These are phyloP conservation scores for Diplotaxis tenuifolia DNA, from an alignment of 345 rosid species.

Conservation along the genomic window DNA sequence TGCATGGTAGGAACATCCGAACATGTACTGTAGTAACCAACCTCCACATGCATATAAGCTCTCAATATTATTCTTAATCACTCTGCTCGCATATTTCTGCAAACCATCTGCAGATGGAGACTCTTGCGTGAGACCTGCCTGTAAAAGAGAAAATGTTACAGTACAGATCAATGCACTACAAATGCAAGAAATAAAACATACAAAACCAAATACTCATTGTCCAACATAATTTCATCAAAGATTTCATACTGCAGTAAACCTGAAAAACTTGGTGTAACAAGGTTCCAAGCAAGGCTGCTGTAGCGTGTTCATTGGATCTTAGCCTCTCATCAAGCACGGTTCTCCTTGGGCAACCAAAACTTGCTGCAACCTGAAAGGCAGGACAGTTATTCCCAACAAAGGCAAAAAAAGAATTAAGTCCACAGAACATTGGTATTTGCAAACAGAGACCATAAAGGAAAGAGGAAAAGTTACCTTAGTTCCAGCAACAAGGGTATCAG, in stretches of 20 bases:
- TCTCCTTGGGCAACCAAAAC: conserved; percentile 87
- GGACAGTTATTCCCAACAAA: conserved; percentile 13
- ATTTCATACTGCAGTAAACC: conserved; percentile 45
- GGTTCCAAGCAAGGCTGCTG: conserved; percentile 82
- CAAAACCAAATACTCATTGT: neutral
- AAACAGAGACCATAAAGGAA: neutral
- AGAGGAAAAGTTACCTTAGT: conserved; percentile 58
- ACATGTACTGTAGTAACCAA: conserved; percentile 38
- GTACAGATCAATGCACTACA: conserved; percentile 16
- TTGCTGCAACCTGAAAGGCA: conserved; percentile 70
- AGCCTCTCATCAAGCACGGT: conserved; percentile 91
- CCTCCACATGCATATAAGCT: conserved; percentile 95
- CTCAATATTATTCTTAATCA: conserved; percentile 73
- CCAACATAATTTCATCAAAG: conserved; percentile 18
- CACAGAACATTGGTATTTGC: conserved; percentile 14
- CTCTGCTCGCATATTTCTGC: conserved; percentile 64
- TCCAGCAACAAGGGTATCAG: conserved; percentile 86
- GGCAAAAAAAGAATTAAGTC: neutral
- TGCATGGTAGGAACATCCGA: conserved; percentile 25
- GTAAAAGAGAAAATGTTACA: conserved; percentile 34
- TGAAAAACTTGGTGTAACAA: conserved; percentile 94
- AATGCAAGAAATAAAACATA: conserved; percentile 4
- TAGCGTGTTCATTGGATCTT: conserved; percentile 66
- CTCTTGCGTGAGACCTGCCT: conserved; percentile 81
- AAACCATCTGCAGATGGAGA: conserved; percentile 55